phyloP scores from a whole-genome alignment of 2,329 filamentous ascomycete genomes.

The Colletotrichum sp. region DNA sequence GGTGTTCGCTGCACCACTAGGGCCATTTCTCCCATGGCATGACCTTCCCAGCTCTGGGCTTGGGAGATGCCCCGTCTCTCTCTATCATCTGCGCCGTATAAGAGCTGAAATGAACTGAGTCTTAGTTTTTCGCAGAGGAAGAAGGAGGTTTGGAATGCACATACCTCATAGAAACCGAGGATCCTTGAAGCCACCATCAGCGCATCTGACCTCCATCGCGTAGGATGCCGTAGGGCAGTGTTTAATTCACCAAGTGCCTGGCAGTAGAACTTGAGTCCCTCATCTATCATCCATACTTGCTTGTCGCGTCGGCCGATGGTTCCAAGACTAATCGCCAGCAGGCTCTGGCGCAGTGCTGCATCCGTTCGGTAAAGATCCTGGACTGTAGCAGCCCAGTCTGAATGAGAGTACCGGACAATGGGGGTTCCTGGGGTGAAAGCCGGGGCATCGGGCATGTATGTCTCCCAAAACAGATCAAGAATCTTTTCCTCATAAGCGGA shows the following conservation, averaged over 20 bases:
- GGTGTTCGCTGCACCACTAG: slow-evolving; percentile 9
- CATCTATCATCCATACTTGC: slow-evolving; percentile 21
- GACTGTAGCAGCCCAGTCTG: slow-evolving; percentile 25
- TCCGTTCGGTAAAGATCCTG: slow-evolving; percentile 24
- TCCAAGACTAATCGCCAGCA: slow-evolving; percentile 25
- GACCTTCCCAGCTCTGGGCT: slow-evolving; percentile 23
- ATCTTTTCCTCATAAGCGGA: slow-evolving; percentile 19
- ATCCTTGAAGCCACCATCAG: slow-evolving; percentile 15
- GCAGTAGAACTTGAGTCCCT: slow-evolving; percentile 26
- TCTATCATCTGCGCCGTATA: slow-evolving; percentile 22
- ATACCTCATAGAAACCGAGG: slow-evolving; percentile 25
- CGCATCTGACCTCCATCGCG: slow-evolving; percentile 14
- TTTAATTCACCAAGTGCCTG: slow-evolving; percentile 19
- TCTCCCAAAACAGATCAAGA: slow-evolving; percentile 21
- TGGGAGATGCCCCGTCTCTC: slow-evolving; percentile 12
- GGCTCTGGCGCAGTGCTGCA: slow-evolving; percentile 6
- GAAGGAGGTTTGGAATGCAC: not conserved
- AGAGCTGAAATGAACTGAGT: not conserved
- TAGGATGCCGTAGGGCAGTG: not conserved
- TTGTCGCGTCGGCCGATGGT: slow-evolving; percentile 24
- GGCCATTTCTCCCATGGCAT: slow-evolving; percentile 18
- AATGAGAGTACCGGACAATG: not conserved
- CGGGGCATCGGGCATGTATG: slow-evolving; percentile 17
- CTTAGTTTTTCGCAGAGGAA: not conserved
- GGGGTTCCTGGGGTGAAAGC: not conserved